Percentiles rank a stretch among this genome's conserved stretches.
These are phyloP conservation scores for Dictyostelium discoideum DNA, from an alignment of 78 protist species.

Conservation along the genomic window DNA sequence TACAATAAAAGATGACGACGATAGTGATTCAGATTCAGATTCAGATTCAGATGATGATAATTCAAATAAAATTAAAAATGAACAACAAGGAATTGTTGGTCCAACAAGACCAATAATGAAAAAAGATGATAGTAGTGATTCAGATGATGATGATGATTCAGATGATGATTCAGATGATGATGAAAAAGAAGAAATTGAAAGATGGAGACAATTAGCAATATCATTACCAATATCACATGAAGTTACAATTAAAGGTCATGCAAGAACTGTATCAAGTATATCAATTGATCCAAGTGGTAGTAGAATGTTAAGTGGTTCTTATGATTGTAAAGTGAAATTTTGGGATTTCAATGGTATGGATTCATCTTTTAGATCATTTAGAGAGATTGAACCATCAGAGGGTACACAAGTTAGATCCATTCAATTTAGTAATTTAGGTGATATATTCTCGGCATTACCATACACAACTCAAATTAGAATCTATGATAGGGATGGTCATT, in stretches of 20 bases:
- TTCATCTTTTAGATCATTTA: slow-evolving; percentile 58
- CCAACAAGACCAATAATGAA: not conserved
- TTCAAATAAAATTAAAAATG: not conserved
- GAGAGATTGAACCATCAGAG: slow-evolving; percentile 81
- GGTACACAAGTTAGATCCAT: slow-evolving; percentile 67
- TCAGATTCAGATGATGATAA: slow-evolving; percentile 4
- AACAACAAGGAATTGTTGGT: not conserved
- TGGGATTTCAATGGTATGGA: slow-evolving; percentile 93
- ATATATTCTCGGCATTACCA: slow-evolving; percentile 41
- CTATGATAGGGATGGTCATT: slow-evolving; percentile 83
- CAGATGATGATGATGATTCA: not conserved
- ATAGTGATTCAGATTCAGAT: not conserved
- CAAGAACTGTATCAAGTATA: slow-evolving; percentile 70
- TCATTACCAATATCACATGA: slow-evolving; percentile 77
- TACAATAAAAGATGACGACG: not conserved
- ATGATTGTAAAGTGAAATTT: slow-evolving; percentile 79
- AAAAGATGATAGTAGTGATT: not conserved
- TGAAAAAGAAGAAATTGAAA: slow-evolving; percentile 57
- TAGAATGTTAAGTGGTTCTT: slow-evolving; percentile 82
- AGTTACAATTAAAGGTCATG: slow-evolving; percentile 52
- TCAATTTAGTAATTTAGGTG: slow-evolving; percentile 57
- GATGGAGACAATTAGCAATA: slow-evolving; percentile 32
- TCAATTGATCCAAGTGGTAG: slow-evolving; percentile 85
- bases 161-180: slow-evolving; percentile 15
- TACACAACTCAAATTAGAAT: slow-evolving; percentile 64